Base-by-base conservation (phyloP, 805 yeast genomes). In the Nakazawaea peltata region DNA sequence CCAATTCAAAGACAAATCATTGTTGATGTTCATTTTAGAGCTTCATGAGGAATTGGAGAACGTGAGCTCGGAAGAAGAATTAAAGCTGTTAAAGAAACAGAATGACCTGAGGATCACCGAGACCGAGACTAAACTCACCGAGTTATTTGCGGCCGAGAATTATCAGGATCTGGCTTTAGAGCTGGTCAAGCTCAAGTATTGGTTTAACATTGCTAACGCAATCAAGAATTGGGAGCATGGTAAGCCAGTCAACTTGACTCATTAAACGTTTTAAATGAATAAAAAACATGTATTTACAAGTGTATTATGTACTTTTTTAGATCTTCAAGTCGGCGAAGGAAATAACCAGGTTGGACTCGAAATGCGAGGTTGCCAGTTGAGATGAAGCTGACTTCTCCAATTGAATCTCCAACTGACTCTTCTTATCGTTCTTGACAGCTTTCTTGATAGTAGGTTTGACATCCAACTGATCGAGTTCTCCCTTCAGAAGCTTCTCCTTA, bases 31-130 rank as follows among this genome's bases (percentile, higher is more conserved):
- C 29, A 81, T 90, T 16, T 63, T 90, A 57, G 94, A 86, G 44
- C 75, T 85, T 4, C 92, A 88, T 52, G 98, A 90, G 55, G 71
- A 74, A 28, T 60, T 88, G 39, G 94, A 84, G 41, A 74, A 74
- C 44, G 78, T 85, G 4, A 59, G 63, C 1, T 59, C 57, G 34
- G 81, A 74, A 33, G 58, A 65, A 2, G 95, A 84, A 32, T 62
- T 84, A 22, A 67, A 57, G 1, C 54, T 46, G 0, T 49, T 86
- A 27, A 64, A 68, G 21, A 48, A 43, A 8, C 81, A 74, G 38
- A 87, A 86, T 46, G 68, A 75, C 23, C 52, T 43, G 14, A 65
- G 88, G 25, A 71, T 86, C 19, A 47, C 53, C 2, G 55, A 54
- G 1, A 53, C 75, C 3, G 78, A 71, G 39, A 40, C 47, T 2